A percentile compares a stretch with the other conserved stretches of the same genome.
phyloP scores from a whole-genome alignment of 2,329 filamentous ascomycete genomes.

The Verticillium albo-atrum region DNA sequence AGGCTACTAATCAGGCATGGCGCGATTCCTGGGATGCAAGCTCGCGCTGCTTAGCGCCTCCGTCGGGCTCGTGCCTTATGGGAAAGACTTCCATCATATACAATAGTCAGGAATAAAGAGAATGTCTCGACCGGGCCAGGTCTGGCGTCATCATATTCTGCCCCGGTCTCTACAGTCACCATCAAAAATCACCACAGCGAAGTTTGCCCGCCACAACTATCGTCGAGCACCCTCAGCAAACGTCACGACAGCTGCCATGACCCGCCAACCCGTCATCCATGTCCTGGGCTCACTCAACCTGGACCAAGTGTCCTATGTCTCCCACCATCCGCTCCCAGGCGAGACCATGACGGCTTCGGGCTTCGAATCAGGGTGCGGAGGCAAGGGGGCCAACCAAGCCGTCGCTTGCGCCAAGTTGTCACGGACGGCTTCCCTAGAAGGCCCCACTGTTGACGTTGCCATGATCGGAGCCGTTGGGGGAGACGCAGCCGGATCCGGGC shows the following conservation, averaged over 20 bases:
- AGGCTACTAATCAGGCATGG: background rate
- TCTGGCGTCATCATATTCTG: background rate
- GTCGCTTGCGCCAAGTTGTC: slow-evolving; percentile 63
- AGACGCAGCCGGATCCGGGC: slow-evolving; percentile 42
- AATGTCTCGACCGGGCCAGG: background rate
- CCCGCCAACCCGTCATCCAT: slow-evolving; percentile 42
- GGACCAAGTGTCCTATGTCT: slow-evolving; percentile 65
- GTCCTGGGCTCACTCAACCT: slow-evolving; percentile 70
- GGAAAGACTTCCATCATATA: too few relatives aligned
- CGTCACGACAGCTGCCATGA: background rate
- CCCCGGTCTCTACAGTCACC: background rate
- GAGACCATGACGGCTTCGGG: slow-evolving; percentile 65
- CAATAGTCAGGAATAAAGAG: too few relatives aligned
- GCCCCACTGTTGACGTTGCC: slow-evolving; percentile 33
- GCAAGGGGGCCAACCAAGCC: slow-evolving; percentile 74
- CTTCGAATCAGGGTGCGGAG: slow-evolving; percentile 50
- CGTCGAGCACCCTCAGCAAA: background rate
- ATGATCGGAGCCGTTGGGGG: slow-evolving; percentile 57
- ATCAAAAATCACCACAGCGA: background rate
- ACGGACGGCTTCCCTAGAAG: slow-evolving; percentile 11
- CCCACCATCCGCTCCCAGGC: slow-evolving; percentile 61
- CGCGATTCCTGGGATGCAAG: background rate
- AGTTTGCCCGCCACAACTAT: background rate
- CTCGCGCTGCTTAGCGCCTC: too few relatives aligned
- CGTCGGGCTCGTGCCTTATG: too few relatives aligned